These are phyloP conservation scores for Gastrolobium villosum DNA, from an alignment of 306 rosid genomes.

Conservation along the genomic window DNA sequence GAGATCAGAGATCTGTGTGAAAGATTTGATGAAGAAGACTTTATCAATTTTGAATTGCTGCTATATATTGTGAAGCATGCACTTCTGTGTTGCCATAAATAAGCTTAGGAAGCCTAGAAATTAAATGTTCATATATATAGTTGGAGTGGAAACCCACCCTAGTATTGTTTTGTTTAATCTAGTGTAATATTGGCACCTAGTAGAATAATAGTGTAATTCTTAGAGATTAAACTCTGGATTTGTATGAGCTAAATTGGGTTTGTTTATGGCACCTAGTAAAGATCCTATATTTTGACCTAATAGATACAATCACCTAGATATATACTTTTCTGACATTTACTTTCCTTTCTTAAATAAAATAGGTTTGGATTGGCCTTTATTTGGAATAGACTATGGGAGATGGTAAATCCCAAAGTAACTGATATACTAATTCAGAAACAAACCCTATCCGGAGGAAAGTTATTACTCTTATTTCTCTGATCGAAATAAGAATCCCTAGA, in stretches of 20 bases:
- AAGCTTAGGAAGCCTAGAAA: conserved; percentile 73
- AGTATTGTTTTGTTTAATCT: conserved; percentile 53
- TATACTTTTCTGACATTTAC: conserved; percentile 41
- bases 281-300: conserved; percentile 56
- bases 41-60: conserved; percentile 51
- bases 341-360: conserved; percentile 44
- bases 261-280: conserved; percentile 43
- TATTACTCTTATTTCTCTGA: conserved; percentile 18
- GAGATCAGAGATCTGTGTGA: conserved; percentile 37
- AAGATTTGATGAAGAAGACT: conserved; percentile 54
- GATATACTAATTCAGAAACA: conserved; percentile 42
- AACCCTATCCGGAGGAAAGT: conserved; percentile 45
- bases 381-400: conserved; percentile 28
- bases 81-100: conserved; percentile 55
- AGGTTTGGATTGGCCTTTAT: conserved; percentile 36
- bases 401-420: conserved; percentile 44
- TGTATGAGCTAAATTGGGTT: conserved; percentile 45
- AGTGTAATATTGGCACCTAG: conserved; percentile 50
- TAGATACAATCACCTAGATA: conserved; percentile 38
- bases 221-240: conserved; percentile 51
- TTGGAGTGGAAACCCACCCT: conserved; percentile 54
- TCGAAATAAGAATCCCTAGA: conserved; percentile 5
- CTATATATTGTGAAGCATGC: conserved; percentile 50
- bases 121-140: conserved; percentile 52
- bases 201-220: conserved; percentile 52